A percentile compares a stretch with the other conserved stretches of the same genome.
Conservation (phyloP, 257 asterid species). For the Primulina tabacum region DNA sequence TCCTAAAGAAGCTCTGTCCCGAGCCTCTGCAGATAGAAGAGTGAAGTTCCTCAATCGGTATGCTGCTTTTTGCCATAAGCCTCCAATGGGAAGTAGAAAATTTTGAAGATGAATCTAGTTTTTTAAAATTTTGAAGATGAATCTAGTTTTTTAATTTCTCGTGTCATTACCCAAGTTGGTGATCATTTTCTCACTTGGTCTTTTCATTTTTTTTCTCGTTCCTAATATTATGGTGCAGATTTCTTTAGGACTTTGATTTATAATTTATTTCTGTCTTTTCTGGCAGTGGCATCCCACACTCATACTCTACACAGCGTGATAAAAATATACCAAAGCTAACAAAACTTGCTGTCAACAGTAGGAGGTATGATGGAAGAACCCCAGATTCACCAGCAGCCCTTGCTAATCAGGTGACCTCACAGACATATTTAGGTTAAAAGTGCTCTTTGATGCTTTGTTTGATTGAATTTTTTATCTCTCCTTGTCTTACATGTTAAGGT, state of each 20-base stretch:
- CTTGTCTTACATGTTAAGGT: background rate
- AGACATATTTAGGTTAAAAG: constrained; percentile 9
- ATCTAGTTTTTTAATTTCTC: constrained; percentile 14
- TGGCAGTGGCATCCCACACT: constrained; percentile 74
- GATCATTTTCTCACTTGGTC: constrained; percentile 2
- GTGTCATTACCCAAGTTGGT: constrained; percentile 8
- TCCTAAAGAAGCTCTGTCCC: constrained; percentile 96
- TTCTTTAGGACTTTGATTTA: constrained; percentile 12
- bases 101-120: constrained; percentile 8
- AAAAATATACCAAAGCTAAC: constrained; percentile 63
- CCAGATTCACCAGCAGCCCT: constrained; percentile 88
- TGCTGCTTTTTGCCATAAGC: constrained; percentile 18
- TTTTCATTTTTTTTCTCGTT: constrained; percentile 6
- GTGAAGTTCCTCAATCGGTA: constrained; percentile 83
- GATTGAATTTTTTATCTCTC: constrained; percentile 9
- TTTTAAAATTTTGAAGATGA: too few species aligned
- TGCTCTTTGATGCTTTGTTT: constrained; percentile 7
- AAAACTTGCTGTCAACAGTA: constrained; percentile 73
- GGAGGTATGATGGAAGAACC: constrained; percentile 72
- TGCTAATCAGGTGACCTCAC: constrained; percentile 67
- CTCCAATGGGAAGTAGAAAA: constrained; percentile 16
- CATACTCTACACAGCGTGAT: constrained; percentile 74
- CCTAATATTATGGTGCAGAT: constrained; percentile 14
- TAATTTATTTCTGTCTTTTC: constrained; percentile 17
- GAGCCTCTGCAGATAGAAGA: constrained; percentile 96